phyloP scores from a whole-genome alignment of 441 rosid genomes.

The Hura crepitans region DNA sequence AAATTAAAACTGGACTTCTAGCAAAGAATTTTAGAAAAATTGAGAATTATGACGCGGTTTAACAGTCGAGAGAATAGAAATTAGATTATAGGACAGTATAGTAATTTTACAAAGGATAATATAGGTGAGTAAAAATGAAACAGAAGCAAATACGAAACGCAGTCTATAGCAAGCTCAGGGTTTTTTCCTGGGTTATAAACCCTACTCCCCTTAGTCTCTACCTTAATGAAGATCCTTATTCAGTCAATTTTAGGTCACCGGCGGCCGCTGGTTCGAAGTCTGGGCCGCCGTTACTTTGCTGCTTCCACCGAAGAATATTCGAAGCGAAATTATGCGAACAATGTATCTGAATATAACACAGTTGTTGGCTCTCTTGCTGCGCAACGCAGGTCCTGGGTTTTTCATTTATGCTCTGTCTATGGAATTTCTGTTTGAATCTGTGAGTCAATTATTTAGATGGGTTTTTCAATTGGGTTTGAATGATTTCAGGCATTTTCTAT shows the following conservation, averaged over 20 bases:
- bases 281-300: conserved; percentile 44
- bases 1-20: no score
- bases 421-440: background rate
- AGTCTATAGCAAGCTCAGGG: no score
- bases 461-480: conserved; percentile 2
- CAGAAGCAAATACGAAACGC: no score
- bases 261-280: conserved; percentile 39
- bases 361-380: conserved; percentile 56
- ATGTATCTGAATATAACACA: conserved; percentile 62
- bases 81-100: no score
- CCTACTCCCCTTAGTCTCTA: no score
- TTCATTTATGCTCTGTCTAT: background rate
- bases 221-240: no score
- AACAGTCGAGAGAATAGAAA: no score
- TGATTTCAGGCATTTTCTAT: conserved; percentile 43
- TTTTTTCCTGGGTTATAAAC: no score
- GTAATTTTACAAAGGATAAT: no score
- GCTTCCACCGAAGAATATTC: conserved; percentile 45
- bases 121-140: no score
- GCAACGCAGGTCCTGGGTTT: conserved; percentile 49
- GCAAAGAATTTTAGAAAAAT: no score
- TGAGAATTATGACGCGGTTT: no score
- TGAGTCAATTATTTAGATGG: background rate
- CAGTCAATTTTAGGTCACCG: conserved; percentile 38
- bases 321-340: conserved; percentile 67